phyloP scores from a whole-genome alignment of 2,329 filamentous ascomycete genomes.

The Incumbomyces delicatus region DNA sequence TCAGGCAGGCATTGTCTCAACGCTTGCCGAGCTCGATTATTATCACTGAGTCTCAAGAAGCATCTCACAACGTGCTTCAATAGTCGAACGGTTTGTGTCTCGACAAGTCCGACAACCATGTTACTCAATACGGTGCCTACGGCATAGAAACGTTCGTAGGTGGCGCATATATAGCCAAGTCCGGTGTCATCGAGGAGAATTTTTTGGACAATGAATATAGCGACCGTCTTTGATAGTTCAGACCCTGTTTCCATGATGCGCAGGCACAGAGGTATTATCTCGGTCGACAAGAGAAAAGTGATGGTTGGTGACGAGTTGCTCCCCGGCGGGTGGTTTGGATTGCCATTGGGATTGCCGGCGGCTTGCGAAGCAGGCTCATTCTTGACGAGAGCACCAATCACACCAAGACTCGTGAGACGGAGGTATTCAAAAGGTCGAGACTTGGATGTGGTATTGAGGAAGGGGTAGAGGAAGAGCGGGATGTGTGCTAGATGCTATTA shows the following conservation, averaged over 20 bases:
- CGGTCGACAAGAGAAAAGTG: constrained; percentile 95
- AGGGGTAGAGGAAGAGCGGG: constrained; percentile 92
- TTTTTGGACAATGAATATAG: constrained; percentile 99
- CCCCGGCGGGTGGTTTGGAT: constrained; percentile 8
- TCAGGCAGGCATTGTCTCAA: constrained; percentile 93
- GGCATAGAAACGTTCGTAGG: constrained; percentile 96
- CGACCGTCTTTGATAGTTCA: constrained; percentile 95
- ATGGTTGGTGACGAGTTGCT: constrained; percentile 77
- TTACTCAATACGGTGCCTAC: constrained; percentile 96
- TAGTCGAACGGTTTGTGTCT: constrained; percentile 90
- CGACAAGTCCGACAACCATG: constrained; percentile 95
- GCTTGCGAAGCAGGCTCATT: constrained; percentile 53
- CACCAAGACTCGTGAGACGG: constrained; percentile 85
- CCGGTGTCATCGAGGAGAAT: constrained; percentile 94
- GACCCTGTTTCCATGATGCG: constrained; percentile 99
- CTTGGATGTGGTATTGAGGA: constrained; percentile 97
- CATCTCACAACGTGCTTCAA: constrained; percentile 97
- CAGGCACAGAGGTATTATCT: constrained; percentile 95
- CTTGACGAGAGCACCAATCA: constrained; percentile 95
- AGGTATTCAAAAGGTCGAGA: constrained; percentile 96
- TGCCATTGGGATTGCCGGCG: constrained; percentile 17
- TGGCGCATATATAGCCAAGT: constrained; percentile 95
- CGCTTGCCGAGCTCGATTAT: constrained; percentile 87
- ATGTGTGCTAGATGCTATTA: constrained; percentile 63
- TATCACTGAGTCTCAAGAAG: constrained; percentile 94